Evolutionary conservation across 345 rosid species (phyloP).

Genomic region (Conringia planisiliqua): DNA sequence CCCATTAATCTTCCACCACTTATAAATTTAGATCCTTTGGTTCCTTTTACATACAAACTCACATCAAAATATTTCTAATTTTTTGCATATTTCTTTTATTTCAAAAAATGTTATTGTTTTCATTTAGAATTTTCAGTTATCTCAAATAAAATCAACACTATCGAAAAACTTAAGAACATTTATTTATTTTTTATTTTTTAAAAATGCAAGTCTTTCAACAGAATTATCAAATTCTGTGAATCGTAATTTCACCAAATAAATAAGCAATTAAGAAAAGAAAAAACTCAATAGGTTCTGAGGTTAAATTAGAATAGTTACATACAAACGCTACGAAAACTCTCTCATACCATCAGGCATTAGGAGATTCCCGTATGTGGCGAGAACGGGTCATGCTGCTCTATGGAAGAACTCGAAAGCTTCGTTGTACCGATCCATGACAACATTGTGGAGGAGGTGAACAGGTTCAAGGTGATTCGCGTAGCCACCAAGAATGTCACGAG

Average conservation of each 20-base stretch:
- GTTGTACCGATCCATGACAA: slow-evolving; percentile 55
- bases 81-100: too few species aligned
- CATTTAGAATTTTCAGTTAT: not conserved
- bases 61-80: too few species aligned
- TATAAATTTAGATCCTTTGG: not conserved
- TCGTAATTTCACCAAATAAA: not conserved
- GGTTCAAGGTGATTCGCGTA: slow-evolving; percentile 78
- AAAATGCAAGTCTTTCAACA: not conserved
- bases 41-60: too few species aligned
- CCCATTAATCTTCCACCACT: not conserved
- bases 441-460: slow-evolving; percentile 69
- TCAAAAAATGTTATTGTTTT: too few species aligned
- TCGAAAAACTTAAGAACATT: too few species aligned
- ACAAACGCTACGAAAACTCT: not conserved
- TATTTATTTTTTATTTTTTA: too few species aligned
- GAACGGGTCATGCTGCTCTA: slow-evolving; percentile 1
- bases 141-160: too few species aligned
- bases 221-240: not conserved
- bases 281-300: not conserved
- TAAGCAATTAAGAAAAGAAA: not conserved
- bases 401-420: slow-evolving; percentile 67
- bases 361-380: not conserved
- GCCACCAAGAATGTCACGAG: slow-evolving; percentile 59
- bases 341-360: not conserved
- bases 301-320: slow-evolving; percentile 8